Evolutionary conservation across 768 basidiomycete genomes (phyloP), one percentile per base, ranked within the genome.

Genomic region (Podaxis pistillaris): DNA sequence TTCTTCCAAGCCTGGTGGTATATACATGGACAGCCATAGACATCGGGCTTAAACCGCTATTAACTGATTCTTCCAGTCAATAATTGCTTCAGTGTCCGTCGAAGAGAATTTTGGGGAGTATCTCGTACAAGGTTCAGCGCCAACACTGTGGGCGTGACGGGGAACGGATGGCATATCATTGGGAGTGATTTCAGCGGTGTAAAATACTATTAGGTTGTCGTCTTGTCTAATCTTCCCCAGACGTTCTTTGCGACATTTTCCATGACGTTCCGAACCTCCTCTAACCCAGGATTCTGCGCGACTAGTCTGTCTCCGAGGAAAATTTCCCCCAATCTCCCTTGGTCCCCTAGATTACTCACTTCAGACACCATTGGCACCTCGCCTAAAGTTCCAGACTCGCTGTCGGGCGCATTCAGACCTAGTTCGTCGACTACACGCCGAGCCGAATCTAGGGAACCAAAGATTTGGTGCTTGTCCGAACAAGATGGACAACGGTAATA

Each of bases 401-500:
- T 37, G 17, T 5, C 15, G n/a, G 44, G 19, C n/a, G 51, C 12
- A 24, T 30, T 54, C 8, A 60, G 40, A 19, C 55, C 55, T 8
- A 62, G 47, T 26, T 62, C 61, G 4, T 50, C 47, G 8, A 56
- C 44, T 12, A 46, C 54, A 12, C 54, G 54, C 33, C 47, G n/a
- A 9, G 61, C 54, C 15, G 61, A 56, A 41, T 62, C 59, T 13
- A 60, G 40, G 3, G 59, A 54, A 12, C 59, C 59, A 26, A 60
- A 60, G 17, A 60, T 53, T 4, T 54, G 51, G 51, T 60, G 59
- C 24, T 53, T 60, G 17, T 60, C 51, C 9, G 53, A 52, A 36
- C 94, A 97, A 9, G 84, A 82, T 0, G 90, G 81, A 67, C 93
- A 95, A 30, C 88, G 77, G 72, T 89, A 96, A 74, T 91, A 85